Conservation (phyloP, 352 stramenopile genomes). For the Paralagenidium karlingii region DNA sequence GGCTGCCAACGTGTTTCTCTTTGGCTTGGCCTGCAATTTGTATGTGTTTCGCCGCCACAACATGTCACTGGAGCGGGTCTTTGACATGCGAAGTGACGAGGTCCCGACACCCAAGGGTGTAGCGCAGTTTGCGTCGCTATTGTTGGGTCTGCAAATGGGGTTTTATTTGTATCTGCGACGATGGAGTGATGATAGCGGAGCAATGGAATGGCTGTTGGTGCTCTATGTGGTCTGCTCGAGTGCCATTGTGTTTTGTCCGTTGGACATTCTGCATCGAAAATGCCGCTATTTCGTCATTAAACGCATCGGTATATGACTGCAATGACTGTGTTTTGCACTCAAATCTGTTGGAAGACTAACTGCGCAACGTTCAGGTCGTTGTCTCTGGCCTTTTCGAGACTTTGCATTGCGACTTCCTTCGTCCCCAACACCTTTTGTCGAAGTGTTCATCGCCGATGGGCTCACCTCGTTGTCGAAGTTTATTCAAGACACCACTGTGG, state of each 20-base stretch:
- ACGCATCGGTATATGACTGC: constrained; percentile 24
- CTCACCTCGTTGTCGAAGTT: constrained; percentile 80
- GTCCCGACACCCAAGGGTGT: constrained; percentile 29
- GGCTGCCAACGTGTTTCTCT: constrained; percentile 46
- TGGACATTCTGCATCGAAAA: constrained; percentile 53
- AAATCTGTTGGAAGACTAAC: constrained; percentile 2
- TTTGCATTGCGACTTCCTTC: constrained; percentile 34
- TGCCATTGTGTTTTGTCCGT: constrained; percentile 43
- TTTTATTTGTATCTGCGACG: constrained; percentile 30
- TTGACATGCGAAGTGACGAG: constrained; percentile 56
- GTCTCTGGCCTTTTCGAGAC: constrained; percentile 57
- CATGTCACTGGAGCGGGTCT: constrained; percentile 46
- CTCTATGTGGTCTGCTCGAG: constrained; percentile 31
- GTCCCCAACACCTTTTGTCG: constrained; percentile 50
- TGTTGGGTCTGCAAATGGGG: constrained; percentile 30
- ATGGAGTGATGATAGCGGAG: constrained; percentile 39
- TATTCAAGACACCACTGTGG: constrained; percentile 52
- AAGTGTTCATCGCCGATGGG: constrained; percentile 70
- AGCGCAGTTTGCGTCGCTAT: constrained; percentile 15
- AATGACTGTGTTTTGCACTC: neutral
- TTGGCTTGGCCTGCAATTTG: constrained; percentile 52
- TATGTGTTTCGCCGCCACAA: constrained; percentile 39
- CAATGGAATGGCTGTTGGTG: constrained; percentile 55
- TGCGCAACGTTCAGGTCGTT: constrained; percentile 9
- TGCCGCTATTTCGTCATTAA: constrained; percentile 45